Base-by-base conservation (phyloP, 2,329 filamentous ascomycete species). In the Ophiostoma montium region DNA sequence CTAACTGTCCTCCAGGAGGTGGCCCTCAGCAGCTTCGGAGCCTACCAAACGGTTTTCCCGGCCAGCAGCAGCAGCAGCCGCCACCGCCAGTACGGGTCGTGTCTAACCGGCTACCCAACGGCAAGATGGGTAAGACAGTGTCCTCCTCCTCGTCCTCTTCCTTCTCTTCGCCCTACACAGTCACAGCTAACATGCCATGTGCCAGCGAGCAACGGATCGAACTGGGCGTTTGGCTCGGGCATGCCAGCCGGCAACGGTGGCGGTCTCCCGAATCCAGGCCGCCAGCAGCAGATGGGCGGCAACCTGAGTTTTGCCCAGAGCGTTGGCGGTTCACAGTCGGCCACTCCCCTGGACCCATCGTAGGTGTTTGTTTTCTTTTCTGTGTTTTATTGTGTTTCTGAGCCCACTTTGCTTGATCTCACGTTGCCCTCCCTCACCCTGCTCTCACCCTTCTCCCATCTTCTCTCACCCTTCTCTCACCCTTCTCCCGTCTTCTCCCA, bases 221-320 rank as follows among this genome's bases (percentile, higher is more conserved):
- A 75, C 53, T 82, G 79, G 78, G 74, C 74, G 12, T 82, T 82
- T 65, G 74, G 76, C 53, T 72, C 71, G 50, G 74, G 70, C 56
- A 69, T 79, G 58, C 76, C 78, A 73, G 72, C 75, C 51, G 59
- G 59, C 33, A 67, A 66, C 57, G 70, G 68, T 56, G 70, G 38
- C 3, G 49, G 49, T 13, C 49, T 68, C 39, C 67, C 78, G 50
- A 74, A 70, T 58, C 67, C 49, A 69, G 52, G 16, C 44, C 49
- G n/a, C 2, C 39, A 30, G 49, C 52, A 51, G 75, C 71, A 78
- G 65, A 64, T 77, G 58, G 70, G 72, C 54, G 69, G 76, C 57
- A 78, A 74, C 62, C 67, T 78, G 52, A 82, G 78, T 63, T 82
- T 82, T 64, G 78, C 78, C 45, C 78, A 82, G 61, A 82, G 76